phyloP scores from a whole-genome alignment of 768 basidiomycete species.

The Imleria badia region DNA sequence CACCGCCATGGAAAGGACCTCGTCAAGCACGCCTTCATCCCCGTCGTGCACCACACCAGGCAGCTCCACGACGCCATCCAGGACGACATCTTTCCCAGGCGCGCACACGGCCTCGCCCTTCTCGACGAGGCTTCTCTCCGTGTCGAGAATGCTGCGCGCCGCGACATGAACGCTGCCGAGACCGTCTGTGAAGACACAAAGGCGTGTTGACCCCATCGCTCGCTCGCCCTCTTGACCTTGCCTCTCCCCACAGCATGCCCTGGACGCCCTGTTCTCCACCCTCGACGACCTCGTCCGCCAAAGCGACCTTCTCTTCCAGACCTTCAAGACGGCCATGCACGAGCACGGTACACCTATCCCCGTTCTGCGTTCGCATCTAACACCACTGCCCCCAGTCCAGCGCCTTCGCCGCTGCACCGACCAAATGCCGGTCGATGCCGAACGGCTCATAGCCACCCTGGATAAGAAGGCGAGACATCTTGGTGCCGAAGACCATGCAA shows the following conservation, averaged over 20 bases:
- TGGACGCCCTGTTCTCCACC: conserved; percentile 41
- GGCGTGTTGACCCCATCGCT: conserved; percentile 34
- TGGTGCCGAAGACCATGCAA: conserved; percentile 33
- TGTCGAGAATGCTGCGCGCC: conserved; percentile 45
- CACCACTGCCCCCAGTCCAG: conserved; percentile 37
- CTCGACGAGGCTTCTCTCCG: conserved; percentile 58
- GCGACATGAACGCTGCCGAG: conserved; percentile 44
- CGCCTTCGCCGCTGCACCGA: conserved; percentile 42
- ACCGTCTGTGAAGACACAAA: conserved; percentile 40
- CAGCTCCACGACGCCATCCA: conserved; percentile 37
- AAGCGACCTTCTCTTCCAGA: conserved; percentile 51
- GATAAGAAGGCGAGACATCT: conserved; percentile 54
- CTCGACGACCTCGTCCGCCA: conserved; percentile 49
- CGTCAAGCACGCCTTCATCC: conserved; percentile 35
- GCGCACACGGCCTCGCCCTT: conserved; percentile 42
- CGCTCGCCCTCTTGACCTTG: conserved; percentile 12
- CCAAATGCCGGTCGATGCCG: conserved; percentile 50
- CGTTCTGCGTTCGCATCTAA: conserved; percentile 1
- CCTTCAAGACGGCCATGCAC: conserved; percentile 44
- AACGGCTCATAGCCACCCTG: conserved; percentile 48
- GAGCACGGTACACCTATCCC: conserved; percentile 43
- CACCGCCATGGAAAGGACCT: conserved; percentile 26
- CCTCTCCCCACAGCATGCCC: conserved; percentile 37
- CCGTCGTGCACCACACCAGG: conserved; percentile 34
- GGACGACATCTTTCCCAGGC: conserved; percentile 32